Conservation (phyloP, 2,329 filamentous ascomycete genomes). For the Alternaria solani region DNA sequence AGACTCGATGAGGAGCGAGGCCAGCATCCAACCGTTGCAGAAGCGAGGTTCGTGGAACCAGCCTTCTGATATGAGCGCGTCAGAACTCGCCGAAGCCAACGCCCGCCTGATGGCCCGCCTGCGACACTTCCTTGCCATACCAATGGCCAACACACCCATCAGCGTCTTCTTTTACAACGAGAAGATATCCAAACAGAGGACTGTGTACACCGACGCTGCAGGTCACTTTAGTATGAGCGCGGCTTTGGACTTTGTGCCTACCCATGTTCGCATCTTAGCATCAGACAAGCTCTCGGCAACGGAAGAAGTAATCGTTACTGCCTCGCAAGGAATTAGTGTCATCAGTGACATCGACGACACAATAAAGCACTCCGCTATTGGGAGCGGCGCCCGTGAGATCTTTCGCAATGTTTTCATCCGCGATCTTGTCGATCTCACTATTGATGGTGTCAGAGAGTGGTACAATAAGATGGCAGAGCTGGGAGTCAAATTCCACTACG, state of each 20-base stretch:
- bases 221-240: constrained; percentile 87
- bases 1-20: constrained; percentile 38
- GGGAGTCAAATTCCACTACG: constrained; percentile 92
- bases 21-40: constrained; percentile 50
- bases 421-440: constrained; percentile 79
- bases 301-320: constrained; percentile 78
- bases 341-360: constrained; percentile 99
- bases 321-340: constrained; percentile 81
- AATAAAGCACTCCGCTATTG: constrained; percentile 93
- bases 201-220: constrained; percentile 83
- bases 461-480: constrained; percentile 78
- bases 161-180: constrained; percentile 97
- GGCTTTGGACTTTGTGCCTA: constrained; percentile 87
- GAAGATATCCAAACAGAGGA: constrained; percentile 79
- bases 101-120: constrained; percentile 86
- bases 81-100: constrained; percentile 82
- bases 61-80: constrained; percentile 71
- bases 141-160: constrained; percentile 77
- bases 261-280: constrained; percentile 84
- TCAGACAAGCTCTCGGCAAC: constrained; percentile 84
- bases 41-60: constrained; percentile 61
- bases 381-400: constrained; percentile 86
- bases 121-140: constrained; percentile 87
- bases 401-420: constrained; percentile 96
- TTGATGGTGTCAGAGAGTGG: constrained; percentile 91